Evolutionary conservation across 2,329 filamentous ascomycete genomes (phyloP).

Genomic region (Beauveria sp.): DNA sequence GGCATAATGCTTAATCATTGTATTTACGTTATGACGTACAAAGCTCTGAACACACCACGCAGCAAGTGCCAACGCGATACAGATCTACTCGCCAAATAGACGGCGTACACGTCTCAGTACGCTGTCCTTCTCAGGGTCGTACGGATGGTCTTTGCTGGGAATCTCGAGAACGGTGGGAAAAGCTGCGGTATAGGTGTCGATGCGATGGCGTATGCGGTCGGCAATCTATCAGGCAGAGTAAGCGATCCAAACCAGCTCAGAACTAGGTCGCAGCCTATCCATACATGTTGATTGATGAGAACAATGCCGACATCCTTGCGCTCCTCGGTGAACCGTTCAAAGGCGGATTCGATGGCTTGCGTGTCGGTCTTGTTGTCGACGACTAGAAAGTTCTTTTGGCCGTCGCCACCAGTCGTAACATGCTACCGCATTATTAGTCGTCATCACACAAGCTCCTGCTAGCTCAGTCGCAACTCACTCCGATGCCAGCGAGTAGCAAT

Average conservation of each 20-base stretch:
- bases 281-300: slow-evolving; percentile 96
- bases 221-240: slow-evolving; percentile 57
- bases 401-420: slow-evolving; percentile 79
- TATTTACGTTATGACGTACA: background rate
- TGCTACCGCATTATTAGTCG: slow-evolving; percentile 50
- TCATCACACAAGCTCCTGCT: background rate
- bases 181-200: slow-evolving; percentile 87
- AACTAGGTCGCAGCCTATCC: background rate
- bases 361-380: slow-evolving; percentile 92
- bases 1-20: background rate
- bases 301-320: slow-evolving; percentile 96
- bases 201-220: slow-evolving; percentile 81
- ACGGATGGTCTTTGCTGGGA: slow-evolving; percentile 96
- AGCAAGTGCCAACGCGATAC: background rate
- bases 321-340: slow-evolving; percentile 79
- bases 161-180: slow-evolving; percentile 97
- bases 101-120: slow-evolving; percentile 77
- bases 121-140: slow-evolving; percentile 98
- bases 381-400: slow-evolving; percentile 96
- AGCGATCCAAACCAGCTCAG: background rate
- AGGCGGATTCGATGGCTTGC: slow-evolving; percentile 78
- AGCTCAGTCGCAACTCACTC: slow-evolving; percentile 46
- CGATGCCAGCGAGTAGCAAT: slow-evolving; percentile 88
- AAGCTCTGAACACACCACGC: background rate
- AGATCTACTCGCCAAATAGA: slow-evolving; percentile 58